Evolutionary conservation across 306 rosid species (phyloP).

Genomic region (Rubus idaeus): DNA sequence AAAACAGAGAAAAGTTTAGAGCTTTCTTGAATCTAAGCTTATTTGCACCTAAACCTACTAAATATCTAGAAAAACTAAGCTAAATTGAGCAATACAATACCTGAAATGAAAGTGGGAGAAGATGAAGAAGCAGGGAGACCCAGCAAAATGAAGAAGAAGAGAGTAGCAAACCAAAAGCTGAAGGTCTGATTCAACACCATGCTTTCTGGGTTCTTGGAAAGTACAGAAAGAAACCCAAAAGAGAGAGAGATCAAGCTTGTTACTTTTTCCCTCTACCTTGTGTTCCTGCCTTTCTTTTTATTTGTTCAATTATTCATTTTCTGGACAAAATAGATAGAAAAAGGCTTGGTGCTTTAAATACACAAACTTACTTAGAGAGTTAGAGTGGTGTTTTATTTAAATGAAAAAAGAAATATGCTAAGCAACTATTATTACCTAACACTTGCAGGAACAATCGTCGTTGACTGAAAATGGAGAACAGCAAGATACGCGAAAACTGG

Average conservation of each 20-base stretch:
- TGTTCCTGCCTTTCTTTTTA: neutral
- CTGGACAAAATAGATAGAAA: neutral
- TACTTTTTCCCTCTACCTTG: neutral
- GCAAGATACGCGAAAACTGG: conserved; percentile 5
- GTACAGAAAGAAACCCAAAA: neutral
- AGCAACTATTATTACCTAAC: neutral
- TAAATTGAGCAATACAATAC: conserved; percentile 30
- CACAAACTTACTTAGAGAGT: neutral
- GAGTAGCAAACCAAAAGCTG: conserved; percentile 30
- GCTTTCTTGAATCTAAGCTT: neutral
- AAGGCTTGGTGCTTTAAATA: neutral
- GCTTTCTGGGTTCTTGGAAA: conserved; percentile 9
- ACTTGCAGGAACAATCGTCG: neutral
- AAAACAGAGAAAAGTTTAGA: conserved; percentile 13
- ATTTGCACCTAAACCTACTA: neutral
- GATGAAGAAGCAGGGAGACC: conserved; percentile 45
- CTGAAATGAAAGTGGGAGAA: conserved; percentile 55
- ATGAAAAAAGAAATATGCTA: neutral
- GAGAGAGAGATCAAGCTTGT: neutral
- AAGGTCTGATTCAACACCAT: conserved; percentile 50
- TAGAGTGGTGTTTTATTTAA: neutral
- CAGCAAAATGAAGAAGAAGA: conserved; percentile 39
- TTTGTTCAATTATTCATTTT: neutral
- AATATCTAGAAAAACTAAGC: neutral
- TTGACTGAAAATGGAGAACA: conserved; percentile 2